These are phyloP conservation scores for Aspergillus sp. DNA, from an alignment of 2,329 filamentous ascomycete species.

Conservation along the genomic window DNA sequence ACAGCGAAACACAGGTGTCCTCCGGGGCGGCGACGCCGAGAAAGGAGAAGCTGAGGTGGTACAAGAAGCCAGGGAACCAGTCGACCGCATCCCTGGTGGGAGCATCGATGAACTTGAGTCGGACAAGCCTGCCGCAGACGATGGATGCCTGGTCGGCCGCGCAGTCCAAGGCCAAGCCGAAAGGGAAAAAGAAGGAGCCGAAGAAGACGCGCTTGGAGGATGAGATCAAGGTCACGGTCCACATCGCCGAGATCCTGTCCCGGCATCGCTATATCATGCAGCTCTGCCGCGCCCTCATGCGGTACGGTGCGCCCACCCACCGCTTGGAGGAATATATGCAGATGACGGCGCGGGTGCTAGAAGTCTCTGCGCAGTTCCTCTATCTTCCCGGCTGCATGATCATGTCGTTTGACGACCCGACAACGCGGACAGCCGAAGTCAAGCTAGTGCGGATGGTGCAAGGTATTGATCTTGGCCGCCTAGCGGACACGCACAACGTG, in stretches of 20 bases:
- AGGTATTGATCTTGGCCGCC: slow-evolving; percentile 32
- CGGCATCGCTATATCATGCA: slow-evolving; percentile 76
- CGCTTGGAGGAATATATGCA: slow-evolving; percentile 80
- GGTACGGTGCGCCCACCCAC: slow-evolving; percentile 82
- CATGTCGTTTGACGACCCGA: slow-evolving; percentile 59
- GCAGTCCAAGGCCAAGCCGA: slow-evolving; percentile 10
- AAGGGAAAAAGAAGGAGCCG: slow-evolving; percentile 11
- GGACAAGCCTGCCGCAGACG: slow-evolving; percentile 20
- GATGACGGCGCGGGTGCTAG: slow-evolving; percentile 75
- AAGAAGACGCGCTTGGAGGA: slow-evolving; percentile 27
- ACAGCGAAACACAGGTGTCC: slow-evolving; percentile 18
- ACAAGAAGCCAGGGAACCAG: slow-evolving; percentile 28
- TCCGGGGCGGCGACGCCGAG: slow-evolving; percentile 23
- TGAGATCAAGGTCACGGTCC: slow-evolving; percentile 48
- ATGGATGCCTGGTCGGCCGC: slow-evolving; percentile 14
- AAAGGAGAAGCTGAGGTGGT: slow-evolving; percentile 34
- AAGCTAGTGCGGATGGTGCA: slow-evolving; percentile 32
- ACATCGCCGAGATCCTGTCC: slow-evolving; percentile 61
- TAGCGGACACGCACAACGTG: slow-evolving; percentile 33
- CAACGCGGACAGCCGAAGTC: slow-evolving; percentile 36
- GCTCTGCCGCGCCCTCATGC: slow-evolving; percentile 77
- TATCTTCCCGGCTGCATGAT: slow-evolving; percentile 49
- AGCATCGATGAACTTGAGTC: slow-evolving; percentile 29
- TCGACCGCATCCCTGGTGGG: slow-evolving; percentile 31
- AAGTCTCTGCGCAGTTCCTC: slow-evolving; percentile 78